These are phyloP conservation scores for Crithidia brevicula DNA, from an alignment of 208 protist genomes.

Conservation along the genomic window DNA sequence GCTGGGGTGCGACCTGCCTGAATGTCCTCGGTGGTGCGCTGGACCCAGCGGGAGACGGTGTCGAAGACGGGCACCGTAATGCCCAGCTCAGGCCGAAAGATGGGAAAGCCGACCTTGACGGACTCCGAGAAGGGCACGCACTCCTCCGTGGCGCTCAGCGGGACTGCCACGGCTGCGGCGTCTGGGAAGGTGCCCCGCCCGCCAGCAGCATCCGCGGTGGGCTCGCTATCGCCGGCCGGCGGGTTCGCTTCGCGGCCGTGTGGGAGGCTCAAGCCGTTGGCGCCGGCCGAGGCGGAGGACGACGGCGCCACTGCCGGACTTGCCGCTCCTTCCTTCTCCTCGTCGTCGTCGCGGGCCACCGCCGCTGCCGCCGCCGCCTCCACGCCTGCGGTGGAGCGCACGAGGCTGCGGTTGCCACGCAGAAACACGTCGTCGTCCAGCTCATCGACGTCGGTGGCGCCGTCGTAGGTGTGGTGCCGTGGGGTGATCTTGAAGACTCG, in stretches of 20 bases:
- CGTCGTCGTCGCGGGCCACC: not conserved
- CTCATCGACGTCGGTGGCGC: conserved; percentile 17
- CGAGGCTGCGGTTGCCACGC: conserved; percentile 36
- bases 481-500: conserved; percentile 39
- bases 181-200: too few relatives aligned
- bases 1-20: conserved; percentile 7
- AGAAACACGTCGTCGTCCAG: conserved; percentile 53
- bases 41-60: conserved; percentile 35
- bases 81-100: conserved; percentile 41
- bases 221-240: not conserved
- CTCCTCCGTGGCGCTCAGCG: conserved; percentile 33
- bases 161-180: conserved; percentile 10
- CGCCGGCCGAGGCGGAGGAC: not conserved
- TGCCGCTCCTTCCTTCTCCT: not conserved
- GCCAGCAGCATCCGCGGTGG: not conserved
- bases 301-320: not conserved
- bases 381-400: conserved; percentile 9
- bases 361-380: conserved; percentile 4
- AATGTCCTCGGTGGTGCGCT: conserved; percentile 21
- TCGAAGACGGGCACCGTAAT: conserved; percentile 51
- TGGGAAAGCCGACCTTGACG: conserved; percentile 47
- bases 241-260: not conserved
- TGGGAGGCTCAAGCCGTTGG: not conserved
- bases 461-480: conserved; percentile 3
- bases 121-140: conserved; percentile 34